A percentile compares a stretch with the other conserved stretches of the same genome.
phyloP scores from a whole-genome alignment of 305 asterid genomes.

The Solanum hybrid region DNA sequence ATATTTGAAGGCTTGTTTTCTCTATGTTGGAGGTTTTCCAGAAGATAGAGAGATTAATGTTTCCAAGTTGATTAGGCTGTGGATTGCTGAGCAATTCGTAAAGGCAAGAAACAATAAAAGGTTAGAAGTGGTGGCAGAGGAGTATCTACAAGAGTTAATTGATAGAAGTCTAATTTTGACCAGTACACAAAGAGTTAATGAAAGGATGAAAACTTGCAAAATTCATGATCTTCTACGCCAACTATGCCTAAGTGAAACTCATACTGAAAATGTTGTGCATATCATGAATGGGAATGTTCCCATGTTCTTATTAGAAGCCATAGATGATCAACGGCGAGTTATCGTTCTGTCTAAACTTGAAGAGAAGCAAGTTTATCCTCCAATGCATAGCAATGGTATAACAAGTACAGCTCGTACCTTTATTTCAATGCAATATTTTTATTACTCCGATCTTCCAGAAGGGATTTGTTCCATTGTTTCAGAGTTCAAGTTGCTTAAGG shows the following conservation, averaged over 20 bases:
- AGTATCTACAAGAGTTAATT: background rate
- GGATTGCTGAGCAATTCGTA: background rate
- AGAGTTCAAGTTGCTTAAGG: background rate
- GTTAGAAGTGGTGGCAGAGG: background rate
- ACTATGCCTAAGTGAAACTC: background rate
- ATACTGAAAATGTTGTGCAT: background rate
- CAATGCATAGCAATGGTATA: background rate
- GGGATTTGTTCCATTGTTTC: background rate
- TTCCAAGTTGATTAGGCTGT: background rate
- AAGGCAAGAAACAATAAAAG: background rate
- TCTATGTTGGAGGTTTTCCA: background rate
- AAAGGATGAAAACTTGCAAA: background rate
- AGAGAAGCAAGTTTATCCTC: too few relatives aligned
- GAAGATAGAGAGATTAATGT: background rate
- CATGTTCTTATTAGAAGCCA: background rate
- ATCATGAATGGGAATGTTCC: background rate
- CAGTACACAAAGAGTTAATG: fast-evolving
- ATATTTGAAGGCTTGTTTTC: background rate
- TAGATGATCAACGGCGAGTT: background rate
- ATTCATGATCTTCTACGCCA: background rate
- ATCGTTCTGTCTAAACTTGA: background rate
- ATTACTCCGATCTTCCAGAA: too few relatives aligned
- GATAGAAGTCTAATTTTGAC: background rate
- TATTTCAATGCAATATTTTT: background rate
- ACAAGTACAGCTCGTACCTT: background rate